Evolutionary conservation across 495 filamentous ascomycete species (phyloP).

Genomic region (Diplogelasinospora grovesii): DNA sequence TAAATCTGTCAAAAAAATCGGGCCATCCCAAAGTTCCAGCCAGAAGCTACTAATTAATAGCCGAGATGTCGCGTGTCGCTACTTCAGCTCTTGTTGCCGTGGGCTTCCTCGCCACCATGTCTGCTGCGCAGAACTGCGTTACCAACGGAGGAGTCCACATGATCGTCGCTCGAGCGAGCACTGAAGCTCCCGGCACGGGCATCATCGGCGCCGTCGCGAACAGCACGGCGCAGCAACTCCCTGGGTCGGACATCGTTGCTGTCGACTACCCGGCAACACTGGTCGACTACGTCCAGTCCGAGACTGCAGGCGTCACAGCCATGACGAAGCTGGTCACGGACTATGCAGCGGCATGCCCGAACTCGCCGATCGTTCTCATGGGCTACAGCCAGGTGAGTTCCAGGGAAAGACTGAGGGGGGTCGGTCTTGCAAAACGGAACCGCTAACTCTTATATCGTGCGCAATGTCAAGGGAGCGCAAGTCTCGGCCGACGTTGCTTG

Average conservation of each 20-base stretch:
- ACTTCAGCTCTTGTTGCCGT: no score
- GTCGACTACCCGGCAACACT: conserved; percentile 25
- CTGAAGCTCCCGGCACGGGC: conserved; percentile 15
- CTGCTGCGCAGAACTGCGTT: no score
- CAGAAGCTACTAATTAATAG: no score
- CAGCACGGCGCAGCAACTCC: conserved; percentile 14
- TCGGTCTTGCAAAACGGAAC: neutral
- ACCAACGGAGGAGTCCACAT: conserved; percentile 24
- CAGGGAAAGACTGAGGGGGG: neutral
- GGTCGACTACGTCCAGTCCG: conserved; percentile 40
- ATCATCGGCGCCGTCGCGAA: conserved; percentile 18
- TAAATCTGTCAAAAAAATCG: no score
- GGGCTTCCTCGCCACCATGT: no score
- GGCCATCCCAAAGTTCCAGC: no score
- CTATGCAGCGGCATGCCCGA: conserved; percentile 48
- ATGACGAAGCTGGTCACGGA: conserved; percentile 47
- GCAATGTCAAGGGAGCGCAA: conserved; percentile 7
- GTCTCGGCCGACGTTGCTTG: conserved; percentile 10
- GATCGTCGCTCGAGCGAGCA: conserved; percentile 20
- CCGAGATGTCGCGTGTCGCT: no score
- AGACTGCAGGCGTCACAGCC: conserved; percentile 41
- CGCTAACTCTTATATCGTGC: neutral
- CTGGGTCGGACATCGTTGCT: conserved; percentile 14
- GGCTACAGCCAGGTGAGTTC: conserved; percentile 13
- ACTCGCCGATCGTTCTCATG: conserved; percentile 51